phyloP scores from a whole-genome alignment of 306 rosid species.

The Quercus variabilis region DNA sequence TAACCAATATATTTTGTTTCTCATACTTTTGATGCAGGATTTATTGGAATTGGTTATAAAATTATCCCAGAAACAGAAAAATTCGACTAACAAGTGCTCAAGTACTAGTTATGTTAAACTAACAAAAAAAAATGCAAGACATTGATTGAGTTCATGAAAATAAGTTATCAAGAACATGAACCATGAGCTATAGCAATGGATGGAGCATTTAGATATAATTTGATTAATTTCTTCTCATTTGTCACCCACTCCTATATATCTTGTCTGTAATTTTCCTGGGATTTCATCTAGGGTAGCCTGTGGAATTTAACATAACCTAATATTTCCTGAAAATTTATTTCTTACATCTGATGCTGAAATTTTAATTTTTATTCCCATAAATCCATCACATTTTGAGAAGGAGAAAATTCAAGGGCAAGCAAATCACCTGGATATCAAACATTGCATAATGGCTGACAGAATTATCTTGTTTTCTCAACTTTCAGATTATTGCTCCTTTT shows the following conservation, averaged over 20 bases:
- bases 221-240: neutral
- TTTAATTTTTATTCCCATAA: neutral
- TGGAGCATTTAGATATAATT: neutral
- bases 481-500: slow-evolving; percentile 79
- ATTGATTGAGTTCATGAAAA: neutral
- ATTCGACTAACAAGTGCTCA: neutral
- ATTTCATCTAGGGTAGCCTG: neutral
- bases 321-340: neutral
- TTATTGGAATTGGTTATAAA: neutral
- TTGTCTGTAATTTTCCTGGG: neutral
- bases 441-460: slow-evolving; percentile 85
- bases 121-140: too few species aligned
- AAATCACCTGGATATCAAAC: slow-evolving; percentile 87
- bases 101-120: neutral
- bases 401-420: slow-evolving; percentile 12
- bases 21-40: too few species aligned
- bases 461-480: slow-evolving; percentile 81
- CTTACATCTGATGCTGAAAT: slow-evolving; percentile 13
- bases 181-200: neutral
- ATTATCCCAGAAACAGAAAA: neutral
- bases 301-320: neutral
- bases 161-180: neutral
- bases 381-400: neutral
- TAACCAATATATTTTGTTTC: too few species aligned
- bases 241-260: neutral